Evolutionary conservation across 2,329 filamentous ascomycete species (phyloP), one percentile per base, ranked within the genome.

Genomic region (Balansia obtecta): DNA sequence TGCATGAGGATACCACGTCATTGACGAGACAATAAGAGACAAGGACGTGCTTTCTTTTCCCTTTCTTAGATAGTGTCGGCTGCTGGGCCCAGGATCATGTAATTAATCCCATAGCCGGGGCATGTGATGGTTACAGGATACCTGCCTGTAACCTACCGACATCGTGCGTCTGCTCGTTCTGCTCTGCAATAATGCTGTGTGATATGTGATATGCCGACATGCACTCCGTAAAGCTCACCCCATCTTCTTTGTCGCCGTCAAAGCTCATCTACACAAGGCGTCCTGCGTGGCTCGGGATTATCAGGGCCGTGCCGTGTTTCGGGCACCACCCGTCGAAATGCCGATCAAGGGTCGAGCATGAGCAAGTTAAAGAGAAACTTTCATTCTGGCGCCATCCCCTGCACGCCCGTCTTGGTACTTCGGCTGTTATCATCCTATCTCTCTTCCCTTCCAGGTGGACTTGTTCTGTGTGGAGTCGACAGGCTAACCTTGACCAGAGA

Each of bases 401-500:
- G 40, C 48, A 15, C 37, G 20, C 11, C 42, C 13, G 27, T 15
- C 34, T 37, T 15, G 4, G 34, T 11, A 13, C 34, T 40, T 45
- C 46, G 50, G 46, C 50, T 46, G 27, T 42, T 42, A 43, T 30
- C 11, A 9, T 40, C 30, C 27, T 27, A 27, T 27, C 27, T 27
- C 5, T 8, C 27, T 27, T 42, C 12, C 12, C 42, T 11, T 45
- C 57, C 49, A 67, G 27, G 47, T 48, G 12, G 44, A 54, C 58
- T 67, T 67, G 53, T 63, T 64, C 16, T 44, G 45, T 20, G 44
- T 43, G 13, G 39, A 32, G 7, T 46, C 49, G 39, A 47, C 44
- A 27, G 54, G 50, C 32, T 53, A 60, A 54, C 74, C 71, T 5
- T 70, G 65, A 3, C 80, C 82, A 65, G 86, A 83, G 2, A 75